Percentiles rank a stretch among this genome's conserved stretches.
Evolutionary conservation across 2,329 filamentous ascomycete species (phyloP).

Genomic region (Hypoxylon sp.): DNA sequence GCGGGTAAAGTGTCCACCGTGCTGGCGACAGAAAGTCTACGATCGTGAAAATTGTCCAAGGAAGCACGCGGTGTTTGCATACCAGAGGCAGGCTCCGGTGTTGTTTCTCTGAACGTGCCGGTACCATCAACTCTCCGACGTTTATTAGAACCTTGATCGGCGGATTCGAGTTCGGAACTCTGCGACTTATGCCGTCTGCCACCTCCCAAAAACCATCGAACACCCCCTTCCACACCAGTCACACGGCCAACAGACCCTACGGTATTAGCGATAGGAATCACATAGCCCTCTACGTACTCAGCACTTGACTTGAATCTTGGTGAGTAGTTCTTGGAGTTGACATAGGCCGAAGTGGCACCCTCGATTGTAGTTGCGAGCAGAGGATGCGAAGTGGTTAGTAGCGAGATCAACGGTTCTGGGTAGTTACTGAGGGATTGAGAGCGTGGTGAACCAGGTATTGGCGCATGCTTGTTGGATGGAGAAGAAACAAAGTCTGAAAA

Average conservation of each 20-base stretch:
- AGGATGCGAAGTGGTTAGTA: slow-evolving; percentile 89
- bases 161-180: slow-evolving; percentile 57
- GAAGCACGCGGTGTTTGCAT: slow-evolving; percentile 47
- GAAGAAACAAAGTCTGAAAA: slow-evolving; percentile 72
- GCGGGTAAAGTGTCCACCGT: slow-evolving; percentile 80
- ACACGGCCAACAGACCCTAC: slow-evolving; percentile 83
- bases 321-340: slow-evolving; percentile 87
- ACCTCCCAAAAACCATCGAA: slow-evolving; percentile 81
- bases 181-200: slow-evolving; percentile 60
- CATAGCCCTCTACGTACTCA: slow-evolving; percentile 88
- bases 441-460: slow-evolving; percentile 52
- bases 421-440: slow-evolving; percentile 56
- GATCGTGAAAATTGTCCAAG: slow-evolving; percentile 48
- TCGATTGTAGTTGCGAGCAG: slow-evolving; percentile 86
- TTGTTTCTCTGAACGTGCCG: slow-evolving; percentile 46
- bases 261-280: slow-evolving; percentile 86
- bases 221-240: slow-evolving; percentile 86
- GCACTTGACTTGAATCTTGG: slow-evolving; percentile 88
- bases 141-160: slow-evolving; percentile 61
- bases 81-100: slow-evolving; percentile 41
- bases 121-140: slow-evolving; percentile 61
- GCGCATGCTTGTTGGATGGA: slow-evolving; percentile 58
- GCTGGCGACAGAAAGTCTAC: slow-evolving; percentile 71
- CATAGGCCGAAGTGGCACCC: slow-evolving; percentile 84
- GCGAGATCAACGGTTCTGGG: slow-evolving; percentile 81